Conservation (phyloP, 2,329 filamentous ascomycete genomes). For the Paraconiothyrium brasiliense region DNA sequence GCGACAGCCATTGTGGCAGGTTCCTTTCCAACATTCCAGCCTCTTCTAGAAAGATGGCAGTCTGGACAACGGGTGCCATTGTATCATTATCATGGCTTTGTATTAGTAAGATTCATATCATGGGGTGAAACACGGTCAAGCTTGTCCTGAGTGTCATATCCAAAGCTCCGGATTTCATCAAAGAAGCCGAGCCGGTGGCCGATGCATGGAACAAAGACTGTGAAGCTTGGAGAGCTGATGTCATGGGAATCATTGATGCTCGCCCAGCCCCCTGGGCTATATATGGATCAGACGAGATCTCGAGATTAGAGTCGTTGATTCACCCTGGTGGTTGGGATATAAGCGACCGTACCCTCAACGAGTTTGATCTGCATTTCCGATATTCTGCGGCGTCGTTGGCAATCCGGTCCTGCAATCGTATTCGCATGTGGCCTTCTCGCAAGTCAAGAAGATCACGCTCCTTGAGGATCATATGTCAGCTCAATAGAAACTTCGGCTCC, state of each 20-base stretch:
- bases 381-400: constrained; percentile 10
- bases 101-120: no score
- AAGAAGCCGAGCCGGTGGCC: background rate
- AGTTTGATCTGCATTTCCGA: background rate
- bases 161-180: background rate
- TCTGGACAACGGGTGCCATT: no score
- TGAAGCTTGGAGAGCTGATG: background rate
- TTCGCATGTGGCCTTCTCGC: background rate
- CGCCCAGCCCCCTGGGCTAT: background rate
- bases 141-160: background rate
- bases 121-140: no score
- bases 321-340: background rate
- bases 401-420: constrained; percentile 5
- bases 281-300: background rate
- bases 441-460: background rate
- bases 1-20: no score
- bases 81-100: no score
- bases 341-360: background rate
- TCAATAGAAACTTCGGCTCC: constrained; percentile 72
- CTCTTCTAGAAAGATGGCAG: no score
- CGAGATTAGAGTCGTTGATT: background rate
- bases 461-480: background rate
- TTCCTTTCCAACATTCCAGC: no score
- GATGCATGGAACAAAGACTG: no score
- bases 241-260: background rate